phyloP scores from a whole-genome alignment of 177 flowering plant genomes.

The Viscum album region DNA sequence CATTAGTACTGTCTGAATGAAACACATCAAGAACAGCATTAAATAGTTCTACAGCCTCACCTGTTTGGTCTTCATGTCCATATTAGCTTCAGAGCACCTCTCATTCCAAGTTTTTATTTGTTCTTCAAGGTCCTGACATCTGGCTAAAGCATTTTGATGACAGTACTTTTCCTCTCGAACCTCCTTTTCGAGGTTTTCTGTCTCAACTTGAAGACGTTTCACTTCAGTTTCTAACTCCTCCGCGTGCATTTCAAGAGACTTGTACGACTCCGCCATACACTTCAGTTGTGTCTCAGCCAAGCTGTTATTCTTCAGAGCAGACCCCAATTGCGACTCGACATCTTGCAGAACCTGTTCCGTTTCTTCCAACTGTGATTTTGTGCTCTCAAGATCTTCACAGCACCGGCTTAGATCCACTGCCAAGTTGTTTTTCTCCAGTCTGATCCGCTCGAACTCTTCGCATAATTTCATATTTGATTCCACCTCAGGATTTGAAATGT shows the following conservation, averaged over 20 bases:
- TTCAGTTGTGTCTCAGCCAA: constrained; percentile 92
- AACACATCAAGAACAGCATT: too few species aligned
- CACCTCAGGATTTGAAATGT: constrained; percentile 47
- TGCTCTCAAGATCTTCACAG: constrained; percentile 43
- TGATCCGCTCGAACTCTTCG: constrained; percentile 62
- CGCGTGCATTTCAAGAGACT: constrained; percentile 65
- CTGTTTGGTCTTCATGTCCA: constrained; percentile 41
- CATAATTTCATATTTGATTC: constrained; percentile 26
- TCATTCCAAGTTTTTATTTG: constrained; percentile 51
- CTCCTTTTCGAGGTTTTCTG: constrained; percentile 51
- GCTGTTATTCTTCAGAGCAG: constrained; percentile 59
- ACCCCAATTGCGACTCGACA: constrained; percentile 53
- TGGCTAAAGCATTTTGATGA: constrained; percentile 45
- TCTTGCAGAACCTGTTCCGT: constrained; percentile 60
- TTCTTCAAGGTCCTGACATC: constrained; percentile 69
- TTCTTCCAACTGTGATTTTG: constrained; percentile 55
- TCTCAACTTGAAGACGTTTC: constrained; percentile 35
- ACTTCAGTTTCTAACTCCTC: constrained; percentile 59
- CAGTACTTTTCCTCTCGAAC: constrained; percentile 56
- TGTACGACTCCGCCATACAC: constrained; percentile 97
- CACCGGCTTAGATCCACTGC: constrained; percentile 41
- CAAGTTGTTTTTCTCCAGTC: constrained; percentile 51
- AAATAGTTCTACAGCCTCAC: constrained; percentile 14
- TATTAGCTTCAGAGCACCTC: constrained; percentile 29
- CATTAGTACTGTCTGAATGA: not conserved